Percentiles rank a stretch among this genome's conserved stretches.
These are phyloP conservation scores for Leccinum angustisporum DNA, from an alignment of 1,284 basidiomycete genomes.

Conservation along the genomic window DNA sequence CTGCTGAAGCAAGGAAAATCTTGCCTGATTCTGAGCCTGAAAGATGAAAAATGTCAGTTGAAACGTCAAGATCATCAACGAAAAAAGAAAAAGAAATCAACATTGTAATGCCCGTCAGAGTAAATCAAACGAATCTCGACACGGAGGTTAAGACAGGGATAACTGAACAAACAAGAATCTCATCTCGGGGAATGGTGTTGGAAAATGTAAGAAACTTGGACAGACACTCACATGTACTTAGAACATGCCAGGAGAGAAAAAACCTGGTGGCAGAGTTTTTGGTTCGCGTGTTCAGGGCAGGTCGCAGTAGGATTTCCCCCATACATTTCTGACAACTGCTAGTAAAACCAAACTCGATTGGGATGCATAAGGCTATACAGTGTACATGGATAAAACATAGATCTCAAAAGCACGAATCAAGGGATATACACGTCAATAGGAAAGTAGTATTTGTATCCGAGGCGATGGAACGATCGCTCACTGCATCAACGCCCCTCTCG, in stretches of 20 bases:
- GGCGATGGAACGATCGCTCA: conserved; percentile 11
- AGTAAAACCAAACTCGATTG: background rate
- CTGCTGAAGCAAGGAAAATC: background rate
- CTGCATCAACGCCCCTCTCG: conserved; percentile 46
- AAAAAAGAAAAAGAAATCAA: background rate
- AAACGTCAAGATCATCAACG: background rate
- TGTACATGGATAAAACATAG: conserved; percentile 11
- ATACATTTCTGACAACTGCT: too few species aligned
- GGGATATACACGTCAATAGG: background rate
- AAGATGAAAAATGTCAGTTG: background rate
- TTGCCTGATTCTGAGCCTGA: background rate
- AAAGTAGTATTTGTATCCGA: background rate
- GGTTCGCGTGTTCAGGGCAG: background rate
- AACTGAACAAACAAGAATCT: conserved; percentile 44
- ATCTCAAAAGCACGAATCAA: background rate
- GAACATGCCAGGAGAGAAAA: too few species aligned
- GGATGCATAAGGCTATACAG: background rate
- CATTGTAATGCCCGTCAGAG: background rate
- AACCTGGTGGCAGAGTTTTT: too few species aligned
- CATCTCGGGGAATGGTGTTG: conserved; percentile 29
- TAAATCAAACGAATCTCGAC: conserved; percentile 47
- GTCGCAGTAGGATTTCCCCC: background rate
- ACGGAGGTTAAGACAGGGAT: conserved; percentile 65
- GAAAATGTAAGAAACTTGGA: background rate
- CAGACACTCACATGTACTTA: background rate